Percentiles rank a stretch among this genome's conserved stretches.
Conservation (phyloP, 163 green algal species). For the Volvox carteri region DNA sequence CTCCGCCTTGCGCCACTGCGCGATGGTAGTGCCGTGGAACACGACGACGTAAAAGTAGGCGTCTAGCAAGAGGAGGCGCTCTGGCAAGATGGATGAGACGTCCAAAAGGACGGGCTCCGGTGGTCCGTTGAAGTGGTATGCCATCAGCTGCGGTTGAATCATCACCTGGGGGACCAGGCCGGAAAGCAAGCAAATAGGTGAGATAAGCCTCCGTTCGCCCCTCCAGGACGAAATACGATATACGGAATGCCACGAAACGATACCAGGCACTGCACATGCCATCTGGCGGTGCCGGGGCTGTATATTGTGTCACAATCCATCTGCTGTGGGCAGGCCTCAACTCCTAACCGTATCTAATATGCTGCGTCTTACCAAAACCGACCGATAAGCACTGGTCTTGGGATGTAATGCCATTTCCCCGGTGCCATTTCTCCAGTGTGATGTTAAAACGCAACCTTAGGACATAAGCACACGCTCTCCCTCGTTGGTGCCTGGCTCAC, state of each 20-base stretch:
- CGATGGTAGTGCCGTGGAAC: constrained; percentile 95
- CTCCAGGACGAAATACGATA: too few species aligned
- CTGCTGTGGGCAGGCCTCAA: too few species aligned
- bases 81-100: constrained; percentile 92
- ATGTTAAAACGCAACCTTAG: too few species aligned
- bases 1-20: constrained; percentile 95
- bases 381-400: too few species aligned
- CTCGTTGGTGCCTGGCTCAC: constrained; percentile 34
- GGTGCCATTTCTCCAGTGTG: too few species aligned
- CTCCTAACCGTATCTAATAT: too few species aligned
- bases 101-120: constrained; percentile 96
- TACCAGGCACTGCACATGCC: not conserved
- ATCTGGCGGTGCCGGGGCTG: not conserved
- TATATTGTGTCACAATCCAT: not conserved
- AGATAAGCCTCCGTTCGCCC: not conserved
- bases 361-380: too few species aligned
- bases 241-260: not conserved
- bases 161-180: constrained; percentile 77
- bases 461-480: too few species aligned
- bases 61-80: constrained; percentile 97
- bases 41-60: constrained; percentile 99
- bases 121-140: constrained; percentile 87
- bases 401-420: too few species aligned
- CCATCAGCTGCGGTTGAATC: constrained; percentile 93
- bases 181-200: not conserved